A percentile compares a stretch with the other conserved stretches of the same genome.
Evolutionary conservation across 202 grass and related monocot genomes (phyloP).

Genomic region (Dendrocalamus latiflorus): DNA sequence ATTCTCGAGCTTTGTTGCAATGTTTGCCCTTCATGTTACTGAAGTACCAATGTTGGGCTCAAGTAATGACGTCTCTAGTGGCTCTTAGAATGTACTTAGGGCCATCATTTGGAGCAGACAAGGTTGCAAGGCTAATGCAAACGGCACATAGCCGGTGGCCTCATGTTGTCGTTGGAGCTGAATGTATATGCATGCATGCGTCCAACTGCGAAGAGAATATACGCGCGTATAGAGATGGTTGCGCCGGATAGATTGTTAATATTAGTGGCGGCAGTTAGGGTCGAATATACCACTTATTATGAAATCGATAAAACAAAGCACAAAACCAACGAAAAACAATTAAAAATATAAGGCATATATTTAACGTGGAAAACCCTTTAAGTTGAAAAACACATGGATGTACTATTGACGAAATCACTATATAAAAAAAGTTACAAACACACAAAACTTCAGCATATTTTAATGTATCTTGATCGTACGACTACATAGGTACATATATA

Average conservation of each 20-base stretch:
- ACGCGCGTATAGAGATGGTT: background rate
- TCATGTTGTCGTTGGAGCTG: background rate
- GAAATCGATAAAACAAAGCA: too few relatives aligned
- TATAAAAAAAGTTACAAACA: too few relatives aligned
- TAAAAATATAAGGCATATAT: too few relatives aligned
- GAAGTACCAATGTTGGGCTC: background rate
- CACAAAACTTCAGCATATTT: too few relatives aligned
- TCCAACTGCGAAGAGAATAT: slow-evolving; percentile 19
- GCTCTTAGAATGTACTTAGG: background rate
- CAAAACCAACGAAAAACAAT: too few relatives aligned
- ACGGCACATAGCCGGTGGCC: background rate
- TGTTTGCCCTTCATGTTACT: background rate
- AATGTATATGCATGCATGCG: background rate
- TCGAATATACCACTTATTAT: too few relatives aligned
- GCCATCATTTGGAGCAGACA: slow-evolving; percentile 14
- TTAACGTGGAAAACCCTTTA: too few relatives aligned
- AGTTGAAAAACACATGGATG: too few relatives aligned
- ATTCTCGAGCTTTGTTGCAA: background rate
- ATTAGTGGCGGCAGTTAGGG: background rate
- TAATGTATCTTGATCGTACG: too few relatives aligned
- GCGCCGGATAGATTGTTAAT: background rate
- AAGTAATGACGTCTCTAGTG: background rate
- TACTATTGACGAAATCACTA: too few relatives aligned
- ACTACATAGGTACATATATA: too few relatives aligned
- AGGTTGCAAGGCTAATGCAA: background rate